Evolutionary conservation across 2,329 filamentous ascomycete species (phyloP), one percentile per base, ranked within the genome.

Genomic region (Epichloe hybrida): DNA sequence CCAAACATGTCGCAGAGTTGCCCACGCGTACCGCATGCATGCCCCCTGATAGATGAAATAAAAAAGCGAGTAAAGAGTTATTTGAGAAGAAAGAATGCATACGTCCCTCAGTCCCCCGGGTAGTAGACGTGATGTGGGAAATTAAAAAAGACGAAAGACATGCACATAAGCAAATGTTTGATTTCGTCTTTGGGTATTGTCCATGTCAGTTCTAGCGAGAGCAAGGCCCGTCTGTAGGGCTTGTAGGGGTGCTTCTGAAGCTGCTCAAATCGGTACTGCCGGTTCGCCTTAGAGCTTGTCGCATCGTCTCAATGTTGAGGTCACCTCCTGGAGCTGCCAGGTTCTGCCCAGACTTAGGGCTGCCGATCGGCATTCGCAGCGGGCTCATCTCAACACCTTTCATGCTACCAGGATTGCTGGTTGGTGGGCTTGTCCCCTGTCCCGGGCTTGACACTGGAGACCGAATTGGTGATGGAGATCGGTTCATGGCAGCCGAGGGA

Each of bases 241-340:
- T 83, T 36, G 73, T 67, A 3, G 80, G 78, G 48, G 72, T 68
- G 65, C 80, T 83, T 54, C 76, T 70, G 46, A 73, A 63, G 46
- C 68, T 70, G 56, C 73, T 72, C 52, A 96, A 69, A 63, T 96
- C 91, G 17, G 85, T 80, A 66, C 88, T 95, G 43, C 83, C 87
- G 13, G 89, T 95, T 65, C 87, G 84, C 62, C 86, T 76, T 61
- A 96, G 72, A 15, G 88, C 90, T 68, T 96, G 89, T 49, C 84
- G 78, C 90, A 96, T 95, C 4, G 90, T 96, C 72, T 96, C 89
- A 56, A 96, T 86, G 53, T 86, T 88, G 53, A 96, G 71, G 55
- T 95, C 90, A 54, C 72, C 71, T 53, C 72, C 71, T 46, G 73
- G 66, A 36, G 60, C 53, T 40, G 58, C 53, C 13, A 79, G 68